Evolutionary conservation across 2,329 filamentous ascomycete genomes (phyloP), one percentile per base, ranked within the genome.

Genomic region (Talaromyces sp.): DNA sequence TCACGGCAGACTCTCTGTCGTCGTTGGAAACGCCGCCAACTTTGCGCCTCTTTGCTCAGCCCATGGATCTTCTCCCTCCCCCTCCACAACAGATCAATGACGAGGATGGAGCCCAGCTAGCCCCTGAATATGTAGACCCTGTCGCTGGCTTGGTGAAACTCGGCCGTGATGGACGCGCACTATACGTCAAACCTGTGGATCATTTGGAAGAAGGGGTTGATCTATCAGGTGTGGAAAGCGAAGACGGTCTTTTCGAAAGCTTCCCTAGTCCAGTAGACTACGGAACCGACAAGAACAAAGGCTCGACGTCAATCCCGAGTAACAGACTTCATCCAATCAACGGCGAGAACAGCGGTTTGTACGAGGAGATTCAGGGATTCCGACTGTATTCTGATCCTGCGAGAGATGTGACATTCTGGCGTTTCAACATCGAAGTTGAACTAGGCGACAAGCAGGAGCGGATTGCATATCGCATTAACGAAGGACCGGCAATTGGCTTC

Each of bases 401-500:
- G 74, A 86, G 90, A 66, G 94, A 94, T 49, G 88, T 90, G 67
- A 99, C 95, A 0, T 99, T 99, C 78, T 99, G 95, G 95, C 87
- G 93, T 49, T 99, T 98, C 84, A 97, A 93, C 74, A 85, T 99
- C 58, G 94, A 98, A 76, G 86, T 99, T 60, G 94, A 99, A 77
- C 86, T 99, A 17, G 85, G 86, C 3, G 83, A 88, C 22, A 85
- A 83, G 66, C 91, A 98, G 77, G 87, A 93, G 71, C 89, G 94
- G 45, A 90, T 99, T 68, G 94, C 93, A 0, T 99, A 99, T 78
- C 91, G 93, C 62, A 96, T 99, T 81, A 99, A 99, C 73, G 86
- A 89, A 56, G 94, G 95, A 0, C 93, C 94, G 6, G 87, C 92
- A 2, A 88, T 91, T 61, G 92, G 90, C 1, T 99, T 99, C 76